Evolutionary conservation across 208 protist species (phyloP), one percentile per base, ranked within the genome.

Genomic region (Trypanosoma melophagium): DNA sequence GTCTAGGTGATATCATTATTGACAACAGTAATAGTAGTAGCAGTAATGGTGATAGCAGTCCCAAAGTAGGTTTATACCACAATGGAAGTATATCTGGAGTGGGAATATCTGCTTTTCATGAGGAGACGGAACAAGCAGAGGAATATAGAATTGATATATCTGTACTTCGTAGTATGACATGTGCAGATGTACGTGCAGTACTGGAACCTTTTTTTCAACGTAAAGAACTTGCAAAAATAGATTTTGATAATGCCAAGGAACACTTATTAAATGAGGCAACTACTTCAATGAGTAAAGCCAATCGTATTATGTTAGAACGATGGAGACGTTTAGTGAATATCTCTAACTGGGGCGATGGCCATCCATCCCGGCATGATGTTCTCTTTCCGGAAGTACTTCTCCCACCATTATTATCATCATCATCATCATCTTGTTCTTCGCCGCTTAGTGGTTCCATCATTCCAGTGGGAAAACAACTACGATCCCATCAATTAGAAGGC

Each of bases 401-500:
- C 52, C 69, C 60, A n/a, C 44, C 69, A 31, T 24, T 35, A 14
- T 24, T 14, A 31, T 35, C 5, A 35, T 35, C 5, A 35, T 35
- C 5, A 35, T 35, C 28, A 35, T 35, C 28, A 35, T 35, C 28
- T 7, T 35, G 3, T 35, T 35, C 28, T 35, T 21, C 5, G 0
- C 25, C 56, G 0, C 42, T 67, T 21, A 49, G 49, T 35, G 35
- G 10, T 14, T 8, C 50, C 19, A 21, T 5, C n/a, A 13, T n/a
- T n/a, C n/a, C n/a, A n/a, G n/a, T n/a, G n/a, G 17, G 57, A 49
- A 16, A 16, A 28, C 47, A 73, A 8, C 76, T 96, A 47, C 77
- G 84, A 2, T 76, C 68, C 3, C 90, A 96, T 59, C 90, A 96
- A 57, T 42, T 96, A 7, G 72, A 87, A 9, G 90, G 90, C 10